Evolutionary conservation across 2,329 filamentous ascomycete genomes (phyloP), one percentile per base, ranked within the genome.

Genomic region (Pseudogymnoascus sp.): DNA sequence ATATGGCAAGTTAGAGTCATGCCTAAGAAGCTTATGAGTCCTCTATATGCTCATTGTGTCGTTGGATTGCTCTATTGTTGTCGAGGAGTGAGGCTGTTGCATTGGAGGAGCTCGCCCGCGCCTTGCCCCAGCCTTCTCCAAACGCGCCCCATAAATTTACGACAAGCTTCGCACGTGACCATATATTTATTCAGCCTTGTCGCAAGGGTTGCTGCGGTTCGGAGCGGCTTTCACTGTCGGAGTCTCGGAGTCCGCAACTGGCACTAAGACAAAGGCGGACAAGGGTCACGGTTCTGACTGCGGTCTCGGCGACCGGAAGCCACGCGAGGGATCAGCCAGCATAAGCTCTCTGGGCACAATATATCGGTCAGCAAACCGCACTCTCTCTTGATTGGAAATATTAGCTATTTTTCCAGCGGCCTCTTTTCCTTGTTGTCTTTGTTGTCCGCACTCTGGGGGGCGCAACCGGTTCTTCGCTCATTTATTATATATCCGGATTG

Each of bases 391-490:
- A 8, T 33, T 35, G 14, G 33, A 53, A 20, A 53, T 33, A 53
- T 15, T 53, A 4, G 4, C 28, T 53, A 33, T 53, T 53, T 33
- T 53, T 33, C 9, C 47, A 53, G 47, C 28, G 47, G 47, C 47
- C 18, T 53, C 47, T 53, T 53, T 53, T 53, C 43, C 47, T 53
- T 53, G n/a, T 53, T 53, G 47, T 53, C 47, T 53, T 53, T 53
- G 9, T 53, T 53, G 28, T 53, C 9, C 33, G 47, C n/a, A 53
- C 28, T 18, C 47, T 33, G 28, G 47, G 47, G 47, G 47, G 47
- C 28, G 47, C 28, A 53, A 33, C 33, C 47, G 28, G 47, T 14
- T 20, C 12, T 14, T 9, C 47, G 20, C 47, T 53, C 28, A 7
- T 53, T 53, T 53, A 30, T 30, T 30, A 53, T 53, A 53, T 53